These are phyloP conservation scores for Trichoderma cornu-damae DNA, from an alignment of 2,329 filamentous ascomycete genomes.

Conservation along the genomic window DNA sequence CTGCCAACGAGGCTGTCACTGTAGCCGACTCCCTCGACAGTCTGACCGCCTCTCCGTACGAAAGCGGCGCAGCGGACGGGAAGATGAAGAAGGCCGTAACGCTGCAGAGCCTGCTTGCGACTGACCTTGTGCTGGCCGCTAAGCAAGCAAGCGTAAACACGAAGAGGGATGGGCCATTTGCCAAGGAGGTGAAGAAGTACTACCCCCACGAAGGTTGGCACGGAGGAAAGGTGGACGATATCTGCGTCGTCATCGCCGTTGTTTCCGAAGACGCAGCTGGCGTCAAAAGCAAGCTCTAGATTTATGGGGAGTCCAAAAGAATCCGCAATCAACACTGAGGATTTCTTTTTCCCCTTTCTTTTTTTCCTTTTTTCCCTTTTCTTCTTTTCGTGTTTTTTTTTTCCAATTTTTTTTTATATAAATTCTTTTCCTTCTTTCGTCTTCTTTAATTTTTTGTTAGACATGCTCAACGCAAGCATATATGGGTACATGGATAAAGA, in stretches of 20 bases:
- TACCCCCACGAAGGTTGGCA: slow-evolving; percentile 83
- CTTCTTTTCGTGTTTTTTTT: too few relatives aligned
- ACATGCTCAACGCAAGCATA: not conserved
- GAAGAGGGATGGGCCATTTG: slow-evolving; percentile 84
- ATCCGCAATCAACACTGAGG: not conserved
- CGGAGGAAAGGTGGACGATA: slow-evolving; percentile 94
- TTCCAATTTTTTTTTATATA: too few relatives aligned
- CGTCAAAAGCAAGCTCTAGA: slow-evolving; percentile 34
- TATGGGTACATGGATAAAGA: not conserved
- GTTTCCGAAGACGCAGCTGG: slow-evolving; percentile 57
- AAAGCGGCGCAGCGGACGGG: slow-evolving; percentile 23
- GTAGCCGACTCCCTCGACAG: slow-evolving; percentile 58
- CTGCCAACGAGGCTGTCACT: slow-evolving; percentile 53
- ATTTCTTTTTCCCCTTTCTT: too few relatives aligned
- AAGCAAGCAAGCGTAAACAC: slow-evolving; percentile 79
- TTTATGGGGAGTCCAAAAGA: not conserved
- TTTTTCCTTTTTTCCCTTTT: too few relatives aligned
- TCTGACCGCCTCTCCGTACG: slow-evolving; percentile 29
- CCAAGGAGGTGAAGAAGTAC: slow-evolving; percentile 84
- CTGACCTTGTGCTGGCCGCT: slow-evolving; percentile 72
- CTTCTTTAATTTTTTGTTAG: too few relatives aligned
- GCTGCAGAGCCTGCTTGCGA: slow-evolving; percentile 73
- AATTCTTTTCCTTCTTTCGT: too few relatives aligned
- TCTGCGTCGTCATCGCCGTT: slow-evolving; percentile 76
- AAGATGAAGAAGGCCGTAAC: slow-evolving; percentile 39